Conservation (phyloP, 2,329 filamentous ascomycete species). For the Fusarium sp. region DNA sequence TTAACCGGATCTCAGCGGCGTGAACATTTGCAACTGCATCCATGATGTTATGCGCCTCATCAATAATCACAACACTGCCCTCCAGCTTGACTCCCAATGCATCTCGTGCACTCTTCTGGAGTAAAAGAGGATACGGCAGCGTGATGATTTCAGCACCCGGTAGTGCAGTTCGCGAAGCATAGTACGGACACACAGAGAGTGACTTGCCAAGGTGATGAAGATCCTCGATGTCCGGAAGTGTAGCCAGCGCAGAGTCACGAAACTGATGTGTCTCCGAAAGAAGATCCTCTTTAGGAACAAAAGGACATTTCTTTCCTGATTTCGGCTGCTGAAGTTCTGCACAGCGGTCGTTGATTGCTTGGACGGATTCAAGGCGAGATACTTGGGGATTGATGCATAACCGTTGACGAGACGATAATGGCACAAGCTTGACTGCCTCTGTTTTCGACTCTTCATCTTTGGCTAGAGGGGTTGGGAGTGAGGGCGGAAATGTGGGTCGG, state of each 20-base stretch:
- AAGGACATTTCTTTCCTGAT: slow-evolving; percentile 73
- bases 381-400: slow-evolving; percentile 92
- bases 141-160: slow-evolving; percentile 89
- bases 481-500: slow-evolving; percentile 81
- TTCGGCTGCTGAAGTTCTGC: slow-evolving; percentile 85
- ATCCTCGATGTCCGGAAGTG: slow-evolving; percentile 93
- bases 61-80: slow-evolving; percentile 91
- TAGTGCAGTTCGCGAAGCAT: slow-evolving; percentile 90
- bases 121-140: slow-evolving; percentile 87
- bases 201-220: slow-evolving; percentile 81
- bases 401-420: slow-evolving; percentile 87
- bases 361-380: slow-evolving; percentile 73
- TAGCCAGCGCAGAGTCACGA: slow-evolving; percentile 85
- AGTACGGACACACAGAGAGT: slow-evolving; percentile 91
- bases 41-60: slow-evolving; percentile 98
- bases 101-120: slow-evolving; percentile 89
- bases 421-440: slow-evolving; percentile 77
- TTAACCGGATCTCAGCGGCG: slow-evolving; percentile 79
- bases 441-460: slow-evolving; percentile 40
- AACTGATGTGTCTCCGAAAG: slow-evolving; percentile 80
- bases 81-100: slow-evolving; percentile 88
- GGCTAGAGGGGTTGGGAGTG: slow-evolving; percentile 63
- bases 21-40: slow-evolving; percentile 91
- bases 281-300: slow-evolving; percentile 82
- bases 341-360: slow-evolving; percentile 93